Conservation (phyloP, 2,329 filamentous ascomycete genomes). For the Xylaria sp. region DNA sequence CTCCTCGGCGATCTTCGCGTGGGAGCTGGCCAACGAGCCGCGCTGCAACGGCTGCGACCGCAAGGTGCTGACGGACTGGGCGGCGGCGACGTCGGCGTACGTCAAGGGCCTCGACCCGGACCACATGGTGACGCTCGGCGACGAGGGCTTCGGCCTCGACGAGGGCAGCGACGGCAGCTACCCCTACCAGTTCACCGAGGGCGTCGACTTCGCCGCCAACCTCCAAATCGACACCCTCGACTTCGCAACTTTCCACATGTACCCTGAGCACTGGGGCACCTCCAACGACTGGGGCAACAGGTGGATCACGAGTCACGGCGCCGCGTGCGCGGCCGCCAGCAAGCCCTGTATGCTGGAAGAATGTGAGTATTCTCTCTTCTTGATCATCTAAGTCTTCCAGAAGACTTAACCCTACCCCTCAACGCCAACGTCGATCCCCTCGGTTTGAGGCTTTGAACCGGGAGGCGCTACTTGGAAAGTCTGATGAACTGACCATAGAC, state of each 20-base stretch:
- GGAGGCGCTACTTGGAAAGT: not conserved
- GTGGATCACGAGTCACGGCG: conserved; percentile 43
- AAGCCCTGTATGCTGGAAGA: conserved; percentile 47
- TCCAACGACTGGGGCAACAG: conserved; percentile 39
- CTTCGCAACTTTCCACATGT: conserved; percentile 43
- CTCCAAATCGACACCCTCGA: conserved; percentile 31
- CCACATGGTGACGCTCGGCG: conserved; percentile 67
- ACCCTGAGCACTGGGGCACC: conserved; percentile 42
- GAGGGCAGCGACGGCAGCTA: conserved; percentile 57
- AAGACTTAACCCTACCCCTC: too few relatives aligned
- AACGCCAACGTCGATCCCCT: too few relatives aligned
- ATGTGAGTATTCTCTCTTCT: conserved; percentile 36
- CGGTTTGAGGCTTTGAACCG: not conserved
- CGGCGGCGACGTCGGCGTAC: conserved; percentile 58
- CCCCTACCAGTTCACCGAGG: conserved; percentile 55
- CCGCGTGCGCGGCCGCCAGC: conserved; percentile 42
- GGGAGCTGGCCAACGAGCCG: conserved; percentile 60
- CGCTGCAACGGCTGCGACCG: conserved; percentile 60
- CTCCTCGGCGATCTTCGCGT: conserved; percentile 54
- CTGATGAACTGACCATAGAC: not conserved
- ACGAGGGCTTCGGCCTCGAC: conserved; percentile 53
- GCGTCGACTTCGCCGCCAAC: conserved; percentile 52
- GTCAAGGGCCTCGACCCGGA: conserved; percentile 65
- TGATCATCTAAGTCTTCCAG: not conserved
- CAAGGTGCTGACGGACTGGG: conserved; percentile 61